Percentiles rank a stretch among this genome's conserved stretches.
Conservation (phyloP, 306 rosid species). For the Fragaria ananassa region DNA sequence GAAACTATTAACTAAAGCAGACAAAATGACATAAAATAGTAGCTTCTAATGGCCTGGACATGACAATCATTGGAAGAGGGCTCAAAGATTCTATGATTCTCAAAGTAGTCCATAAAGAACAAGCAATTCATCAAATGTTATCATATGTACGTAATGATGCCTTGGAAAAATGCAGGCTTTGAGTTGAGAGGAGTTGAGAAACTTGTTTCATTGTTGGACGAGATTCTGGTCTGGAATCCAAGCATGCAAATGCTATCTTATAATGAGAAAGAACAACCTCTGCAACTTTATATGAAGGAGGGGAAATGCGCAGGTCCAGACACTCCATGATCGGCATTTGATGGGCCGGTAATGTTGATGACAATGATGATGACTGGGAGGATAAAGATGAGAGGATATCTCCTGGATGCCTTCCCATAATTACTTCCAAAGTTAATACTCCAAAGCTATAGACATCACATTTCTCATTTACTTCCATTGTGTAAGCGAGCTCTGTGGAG, state of each 20-base stretch:
- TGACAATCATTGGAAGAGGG: neutral
- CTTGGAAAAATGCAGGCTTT: neutral
- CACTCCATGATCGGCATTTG: neutral
- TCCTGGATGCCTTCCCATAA: constrained; percentile 9
- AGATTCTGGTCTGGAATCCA: neutral
- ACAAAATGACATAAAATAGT: neutral
- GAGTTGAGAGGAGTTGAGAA: constrained; percentile 7
- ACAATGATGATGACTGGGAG: neutral
- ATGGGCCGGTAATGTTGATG: neutral
- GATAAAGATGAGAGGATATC: neutral
- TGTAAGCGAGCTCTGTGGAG: neutral
- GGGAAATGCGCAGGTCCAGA: constrained; percentile 8
- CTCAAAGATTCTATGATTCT: too few relatives aligned
- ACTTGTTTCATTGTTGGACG: constrained; percentile 11
- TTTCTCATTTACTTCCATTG: neutral
- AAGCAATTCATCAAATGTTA: neutral
- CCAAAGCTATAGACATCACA: constrained; percentile 11
- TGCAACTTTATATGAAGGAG: neutral
- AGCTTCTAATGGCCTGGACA: neutral
- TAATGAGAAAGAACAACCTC: neutral
- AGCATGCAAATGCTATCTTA: neutral
- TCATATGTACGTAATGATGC: neutral
- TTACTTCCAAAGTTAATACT: neutral
- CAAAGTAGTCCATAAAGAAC: too few relatives aligned
- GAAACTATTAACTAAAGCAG: neutral